Evolutionary conservation across 73 alveolate genomes (phyloP).

Genomic region (Paraurostyla sp.): DNA sequence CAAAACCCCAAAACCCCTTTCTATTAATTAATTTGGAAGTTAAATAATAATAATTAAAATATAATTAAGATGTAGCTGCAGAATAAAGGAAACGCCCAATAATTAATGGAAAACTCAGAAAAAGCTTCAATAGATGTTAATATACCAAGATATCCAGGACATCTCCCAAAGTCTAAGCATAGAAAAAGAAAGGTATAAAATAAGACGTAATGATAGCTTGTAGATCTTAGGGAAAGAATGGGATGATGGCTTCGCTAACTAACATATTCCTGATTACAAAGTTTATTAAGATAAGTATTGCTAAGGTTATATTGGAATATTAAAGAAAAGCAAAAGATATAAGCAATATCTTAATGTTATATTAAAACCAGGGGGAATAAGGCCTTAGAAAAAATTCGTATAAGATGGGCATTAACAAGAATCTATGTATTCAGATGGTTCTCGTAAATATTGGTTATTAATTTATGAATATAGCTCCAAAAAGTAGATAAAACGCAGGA

Average conservation of each 20-base stretch:
- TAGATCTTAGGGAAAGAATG: conserved; percentile 37
- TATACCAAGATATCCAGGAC: not conserved
- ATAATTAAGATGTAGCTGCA: conserved; percentile 3
- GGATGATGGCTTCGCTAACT: conserved; percentile 33
- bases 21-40: too few species aligned
- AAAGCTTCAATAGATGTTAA: conserved; percentile 18
- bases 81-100: not conserved
- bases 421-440: conserved; percentile 29
- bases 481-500: not conserved
- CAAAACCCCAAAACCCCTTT: too few species aligned
- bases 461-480: not conserved
- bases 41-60: conserved; percentile 27
- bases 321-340: conserved; percentile 40
- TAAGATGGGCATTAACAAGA: not conserved
- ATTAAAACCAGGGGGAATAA: conserved; percentile 46
- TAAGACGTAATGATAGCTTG: not conserved
- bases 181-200: conserved; percentile 3
- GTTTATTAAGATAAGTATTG: conserved; percentile 43
- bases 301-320: conserved; percentile 42
- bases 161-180: conserved; percentile 9
- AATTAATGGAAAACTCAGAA: not conserved
- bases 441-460: not conserved
- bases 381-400: conserved; percentile 26
- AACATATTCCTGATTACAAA: conserved; percentile 46
- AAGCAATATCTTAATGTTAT: conserved; percentile 33